Conservation (phyloP, 2,329 filamentous ascomycete genomes). For the Aspergillus fischeri region DNA sequence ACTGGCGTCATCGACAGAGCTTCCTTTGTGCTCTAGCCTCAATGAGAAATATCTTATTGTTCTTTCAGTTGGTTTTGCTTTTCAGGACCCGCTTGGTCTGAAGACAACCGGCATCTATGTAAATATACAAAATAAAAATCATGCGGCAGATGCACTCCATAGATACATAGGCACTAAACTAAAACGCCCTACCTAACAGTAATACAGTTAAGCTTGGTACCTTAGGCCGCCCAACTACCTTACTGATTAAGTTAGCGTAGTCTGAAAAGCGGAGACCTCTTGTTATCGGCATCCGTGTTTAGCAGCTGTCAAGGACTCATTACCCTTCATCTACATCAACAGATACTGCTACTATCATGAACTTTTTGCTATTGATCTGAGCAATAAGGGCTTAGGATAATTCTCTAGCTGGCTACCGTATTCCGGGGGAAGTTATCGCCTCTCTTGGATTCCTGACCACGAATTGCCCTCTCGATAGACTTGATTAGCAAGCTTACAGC, state of each 20-base stretch:
- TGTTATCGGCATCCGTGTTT: not conserved
- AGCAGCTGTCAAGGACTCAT: not conserved
- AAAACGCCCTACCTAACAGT: too few relatives aligned
- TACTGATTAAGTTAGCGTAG: not conserved
- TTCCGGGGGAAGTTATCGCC: not conserved
- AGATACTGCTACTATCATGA: not conserved
- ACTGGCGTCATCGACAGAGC: slow-evolving; percentile 24
- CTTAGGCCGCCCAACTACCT: not conserved
- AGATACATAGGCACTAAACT: not conserved
- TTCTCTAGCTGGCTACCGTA: not conserved
- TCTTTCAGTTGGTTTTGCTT: not conserved
- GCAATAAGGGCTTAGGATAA: not conserved
- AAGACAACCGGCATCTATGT: not conserved
- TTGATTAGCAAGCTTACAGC: not conserved
- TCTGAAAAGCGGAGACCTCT: not conserved
- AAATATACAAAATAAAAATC: not conserved
- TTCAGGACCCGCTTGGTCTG: not conserved
- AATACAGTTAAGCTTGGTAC: not conserved
- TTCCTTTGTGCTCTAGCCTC: slow-evolving; percentile 3
- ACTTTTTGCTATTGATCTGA: not conserved
- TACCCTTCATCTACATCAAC: not conserved
- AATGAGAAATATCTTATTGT: not conserved
- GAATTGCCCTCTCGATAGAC: not conserved
- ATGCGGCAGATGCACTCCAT: not conserved
- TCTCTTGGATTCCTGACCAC: not conserved